Base-by-base conservation (phyloP, 2,329 filamentous ascomycete genomes). In the Lojkania enalia region DNA sequence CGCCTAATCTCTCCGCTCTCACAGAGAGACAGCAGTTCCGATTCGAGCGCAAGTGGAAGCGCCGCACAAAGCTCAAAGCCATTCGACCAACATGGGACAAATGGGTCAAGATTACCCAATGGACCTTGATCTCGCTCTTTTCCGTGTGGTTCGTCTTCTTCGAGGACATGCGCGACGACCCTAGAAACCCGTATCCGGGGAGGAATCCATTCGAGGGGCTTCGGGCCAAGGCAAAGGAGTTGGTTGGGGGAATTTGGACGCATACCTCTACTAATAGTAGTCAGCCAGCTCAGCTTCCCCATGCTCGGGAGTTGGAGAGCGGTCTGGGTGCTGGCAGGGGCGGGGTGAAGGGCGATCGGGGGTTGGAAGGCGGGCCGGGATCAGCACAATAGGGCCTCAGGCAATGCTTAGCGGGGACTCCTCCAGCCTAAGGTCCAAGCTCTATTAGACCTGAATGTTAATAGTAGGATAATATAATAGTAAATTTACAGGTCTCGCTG, bases 21-120 rank as follows among this genome's bases (percentile, higher is more conserved):
- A 82, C 82, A 27, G 73, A 77, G 35, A 86, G 87, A 67, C 83
- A 90, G 62, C 85, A 91, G 69, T 86, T 91, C 64, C 79, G 83
- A 32, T 85, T 90, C 57, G 88, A 92, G 74, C 84, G 87, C 67
- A 85, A 86, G 63, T 91, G 86, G 71, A 87, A 89, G 71, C 78
- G 88, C 40, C 79, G 88, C 42, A 70, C 86, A 19, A 77, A 78
- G 46, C 69, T 87, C 55, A 81, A 82, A 57, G 80, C 79, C 62
- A 76, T 78, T 30, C 74, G 83, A 16, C 85, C 86, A 6, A 67
- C 71, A 36, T 88, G 84, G 83, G 77, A 80, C 31, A 88, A 85
- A 66, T 76, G 72, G 48, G 74, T 85, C 44, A 83, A 82, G 68
- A 72, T 90, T 51, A 77, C 78, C 38, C 87, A 90, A 69, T 79